A percentile compares a stretch with the other conserved stretches of the same genome.
These are phyloP conservation scores for Cutaneotrichosporon mucoides DNA, from an alignment of 1,284 basidiomycete genomes.

Conservation along the genomic window DNA sequence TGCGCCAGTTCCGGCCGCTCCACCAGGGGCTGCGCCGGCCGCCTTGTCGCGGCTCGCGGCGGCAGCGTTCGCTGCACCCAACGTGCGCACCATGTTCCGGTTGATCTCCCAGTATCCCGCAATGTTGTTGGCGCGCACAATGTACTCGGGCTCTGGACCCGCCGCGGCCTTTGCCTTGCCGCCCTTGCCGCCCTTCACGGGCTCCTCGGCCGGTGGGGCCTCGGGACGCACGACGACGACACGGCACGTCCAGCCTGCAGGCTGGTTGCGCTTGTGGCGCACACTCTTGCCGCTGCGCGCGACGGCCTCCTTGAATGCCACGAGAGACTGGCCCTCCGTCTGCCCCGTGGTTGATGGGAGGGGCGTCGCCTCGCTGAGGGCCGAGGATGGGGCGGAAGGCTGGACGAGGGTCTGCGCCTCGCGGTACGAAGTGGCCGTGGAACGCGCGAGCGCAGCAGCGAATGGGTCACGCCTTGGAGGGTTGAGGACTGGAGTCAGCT, in stretches of 20 bases:
- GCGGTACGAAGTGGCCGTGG: conserved; percentile 33
- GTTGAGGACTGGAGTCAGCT: conserved; percentile 37
- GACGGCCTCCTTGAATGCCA: background rate
- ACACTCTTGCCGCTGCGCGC: conserved; percentile 1
- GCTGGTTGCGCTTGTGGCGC: background rate
- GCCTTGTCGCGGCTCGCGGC: conserved; percentile 6
- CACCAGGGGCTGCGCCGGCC: too few relatives aligned
- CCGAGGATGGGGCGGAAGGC: conserved; percentile 15
- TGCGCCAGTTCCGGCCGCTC: too few relatives aligned
- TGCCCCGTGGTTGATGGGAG: conserved; percentile 5
- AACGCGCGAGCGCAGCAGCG: conserved; percentile 44
- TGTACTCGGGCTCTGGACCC: conserved; percentile 51
- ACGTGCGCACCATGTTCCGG: conserved; percentile 48
- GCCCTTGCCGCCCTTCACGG: conserved; percentile 20
- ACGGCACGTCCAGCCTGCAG: conserved; percentile 36
- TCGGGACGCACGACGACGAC: conserved; percentile 26
- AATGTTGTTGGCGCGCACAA: conserved; percentile 81
- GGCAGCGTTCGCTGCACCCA: conserved; percentile 21
- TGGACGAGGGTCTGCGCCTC: conserved; percentile 16
- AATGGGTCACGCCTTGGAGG: conserved; percentile 43
- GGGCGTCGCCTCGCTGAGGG: conserved; percentile 20
- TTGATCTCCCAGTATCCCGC: conserved; percentile 78
- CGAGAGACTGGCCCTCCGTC: too few relatives aligned
- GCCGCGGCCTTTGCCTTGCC: conserved; percentile 11
- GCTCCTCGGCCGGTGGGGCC: conserved; percentile 4